Conservation (phyloP, 2,329 filamentous ascomycete species). For the Grosmannia clavigera region DNA sequence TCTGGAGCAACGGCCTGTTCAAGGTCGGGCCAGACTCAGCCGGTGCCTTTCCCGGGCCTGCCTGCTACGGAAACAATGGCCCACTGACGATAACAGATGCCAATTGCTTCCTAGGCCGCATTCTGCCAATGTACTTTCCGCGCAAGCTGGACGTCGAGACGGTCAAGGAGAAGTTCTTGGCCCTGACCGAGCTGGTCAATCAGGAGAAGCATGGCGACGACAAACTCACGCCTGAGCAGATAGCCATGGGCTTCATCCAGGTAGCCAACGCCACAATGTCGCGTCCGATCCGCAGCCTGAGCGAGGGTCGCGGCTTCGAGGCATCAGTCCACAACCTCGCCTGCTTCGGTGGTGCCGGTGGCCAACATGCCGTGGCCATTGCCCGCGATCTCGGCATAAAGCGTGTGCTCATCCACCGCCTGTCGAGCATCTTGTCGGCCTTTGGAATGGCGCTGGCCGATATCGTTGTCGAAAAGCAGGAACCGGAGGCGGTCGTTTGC, state of each 20-base stretch:
- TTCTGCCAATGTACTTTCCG: slow-evolving; percentile 46
- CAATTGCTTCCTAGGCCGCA: slow-evolving; percentile 49
- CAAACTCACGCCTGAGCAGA: slow-evolving; percentile 65
- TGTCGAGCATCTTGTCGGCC: slow-evolving; percentile 77
- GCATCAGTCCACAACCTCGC: slow-evolving; percentile 79
- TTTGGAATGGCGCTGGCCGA: slow-evolving; percentile 90
- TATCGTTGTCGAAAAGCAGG: slow-evolving; percentile 68
- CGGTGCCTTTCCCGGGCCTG: slow-evolving; percentile 53
- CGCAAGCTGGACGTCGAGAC: slow-evolving; percentile 50
- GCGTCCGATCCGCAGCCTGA: slow-evolving; percentile 75
- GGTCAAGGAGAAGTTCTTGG: slow-evolving; percentile 52
- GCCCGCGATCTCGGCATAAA: slow-evolving; percentile 72
- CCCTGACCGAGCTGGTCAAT: slow-evolving; percentile 68
- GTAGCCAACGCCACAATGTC: slow-evolving; percentile 89
- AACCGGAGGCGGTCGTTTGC: slow-evolving; percentile 50
- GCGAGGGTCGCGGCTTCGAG: slow-evolving; percentile 81
- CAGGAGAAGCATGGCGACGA: slow-evolving; percentile 69
- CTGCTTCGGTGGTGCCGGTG: slow-evolving; percentile 83
- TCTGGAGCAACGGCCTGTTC: slow-evolving; percentile 54
- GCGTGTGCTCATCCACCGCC: slow-evolving; percentile 74
- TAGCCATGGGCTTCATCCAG: slow-evolving; percentile 78
- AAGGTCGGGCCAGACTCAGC: slow-evolving; percentile 62
- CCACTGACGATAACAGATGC: slow-evolving; percentile 57
- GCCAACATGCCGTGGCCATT: slow-evolving; percentile 81
- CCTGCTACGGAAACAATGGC: slow-evolving; percentile 59